These are phyloP conservation scores for Pascua guehoae DNA, from an alignment of 1,284 basidiomycete species.

Conservation along the genomic window DNA sequence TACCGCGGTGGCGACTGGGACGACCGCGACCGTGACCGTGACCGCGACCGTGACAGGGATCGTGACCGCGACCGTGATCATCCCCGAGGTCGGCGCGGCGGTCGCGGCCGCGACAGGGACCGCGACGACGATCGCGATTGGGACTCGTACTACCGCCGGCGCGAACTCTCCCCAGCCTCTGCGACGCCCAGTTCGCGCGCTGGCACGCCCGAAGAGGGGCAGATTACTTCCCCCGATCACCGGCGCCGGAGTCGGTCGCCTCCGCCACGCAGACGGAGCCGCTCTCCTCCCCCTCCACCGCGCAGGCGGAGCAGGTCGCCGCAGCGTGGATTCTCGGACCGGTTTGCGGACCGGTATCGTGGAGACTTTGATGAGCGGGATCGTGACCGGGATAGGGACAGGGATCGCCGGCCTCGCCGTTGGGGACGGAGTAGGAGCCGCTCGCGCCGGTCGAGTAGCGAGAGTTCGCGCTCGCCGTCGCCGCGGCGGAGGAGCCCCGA, in stretches of 20 bases:
- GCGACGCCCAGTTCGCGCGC: slow-evolving; percentile 15
- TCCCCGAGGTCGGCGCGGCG: not conserved
- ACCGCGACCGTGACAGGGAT: slow-evolving; percentile 14
- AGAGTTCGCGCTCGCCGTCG: not conserved
- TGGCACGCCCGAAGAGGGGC: slow-evolving; percentile 41
- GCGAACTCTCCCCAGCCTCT: slow-evolving; percentile 5
- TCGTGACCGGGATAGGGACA: slow-evolving; percentile 4
- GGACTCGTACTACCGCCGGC: slow-evolving; percentile 21
- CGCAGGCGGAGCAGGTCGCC: not conserved
- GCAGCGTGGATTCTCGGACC: slow-evolving; percentile 1
- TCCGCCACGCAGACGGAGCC: not conserved
- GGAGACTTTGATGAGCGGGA: not conserved
- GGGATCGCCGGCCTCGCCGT: not conserved
- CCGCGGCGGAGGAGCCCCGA: not conserved
- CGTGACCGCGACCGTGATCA: slow-evolving; percentile 10
- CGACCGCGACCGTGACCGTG: slow-evolving; percentile 8
- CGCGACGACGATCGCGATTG: slow-evolving; percentile 18
- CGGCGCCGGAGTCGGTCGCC: slow-evolving; percentile 8
- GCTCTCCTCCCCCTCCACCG: not conserved
- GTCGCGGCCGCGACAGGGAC: slow-evolving; percentile 9
- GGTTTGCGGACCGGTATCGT: slow-evolving; percentile 10
- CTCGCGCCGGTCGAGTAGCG: not conserved
- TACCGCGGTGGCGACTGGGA: slow-evolving; percentile 17
- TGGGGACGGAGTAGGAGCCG: not conserved
- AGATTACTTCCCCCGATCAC: slow-evolving; percentile 32